Base-by-base conservation (phyloP, 192 early-diverging fungal species). In the Spizellomyces punctatus region DNA sequence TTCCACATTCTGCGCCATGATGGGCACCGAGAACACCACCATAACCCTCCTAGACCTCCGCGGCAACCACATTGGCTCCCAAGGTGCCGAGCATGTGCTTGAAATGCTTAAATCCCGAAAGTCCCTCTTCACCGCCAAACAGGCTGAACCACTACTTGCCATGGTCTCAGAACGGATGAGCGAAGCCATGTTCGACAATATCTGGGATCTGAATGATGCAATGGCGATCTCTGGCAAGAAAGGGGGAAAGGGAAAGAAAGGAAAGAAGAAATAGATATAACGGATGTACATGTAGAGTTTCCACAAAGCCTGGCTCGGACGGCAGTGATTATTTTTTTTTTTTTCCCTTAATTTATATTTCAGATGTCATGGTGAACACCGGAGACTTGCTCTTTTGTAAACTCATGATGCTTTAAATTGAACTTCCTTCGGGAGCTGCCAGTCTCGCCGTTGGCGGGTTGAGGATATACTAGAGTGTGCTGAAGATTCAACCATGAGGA, bases 81-180 rank as follows among this genome's bases (percentile, higher is more conserved):
- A 36, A 6, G 80, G 80, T 16, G 80, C 72, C 22, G 49, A 77
- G 16, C 44, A 22, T 27, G 10, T 82, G 6, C 57, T 80, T 3
- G 80, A 82, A 22, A 79, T 82, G 80, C 69, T 82, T 21, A 72
- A 73, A 46, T 10, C 58, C 14, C 69, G 74, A 43, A 82, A 82
- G 46, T 43, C 52, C 16, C 43, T 71, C 12, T 56, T 61, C 19
- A 16, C 57, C 10, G 71, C 47, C 8, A 79, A 79, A 64, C 69
- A 66, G 46, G 68, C 56, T 17, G 80, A 76, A 46, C 50, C 60
- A 12, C 57, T 82, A 46, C 45, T 76, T 63, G 75, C 77, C 7
- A 66, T 64, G 21, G 46, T 80, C 5, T 67, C 70, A 6, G 80
- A 82, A 58, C 73, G 80, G 22, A 76, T 79, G 75, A 66, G 78